A percentile compares a stretch with the other conserved stretches of the same genome.
phyloP scores from a whole-genome alignment of 1,284 basidiomycete genomes.

The Tremellales sp. region DNA sequence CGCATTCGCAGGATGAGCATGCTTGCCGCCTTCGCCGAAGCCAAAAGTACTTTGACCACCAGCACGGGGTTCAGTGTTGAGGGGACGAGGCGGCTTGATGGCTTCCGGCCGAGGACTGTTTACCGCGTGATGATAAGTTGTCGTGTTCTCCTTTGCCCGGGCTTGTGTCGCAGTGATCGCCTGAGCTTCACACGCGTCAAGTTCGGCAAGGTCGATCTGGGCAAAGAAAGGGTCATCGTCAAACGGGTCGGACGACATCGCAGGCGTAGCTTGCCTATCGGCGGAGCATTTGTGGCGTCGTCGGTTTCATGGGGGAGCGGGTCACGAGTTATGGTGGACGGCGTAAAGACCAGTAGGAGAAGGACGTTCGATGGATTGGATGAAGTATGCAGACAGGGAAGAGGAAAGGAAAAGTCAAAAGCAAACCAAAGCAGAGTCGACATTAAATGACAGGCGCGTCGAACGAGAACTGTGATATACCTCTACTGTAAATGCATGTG shows the following conservation, averaged over 20 bases:
- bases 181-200: constrained; percentile 28
- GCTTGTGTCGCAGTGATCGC: constrained; percentile 21
- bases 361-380: no score
- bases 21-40: constrained; percentile 37
- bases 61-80: constrained; percentile 37
- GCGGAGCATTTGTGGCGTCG: no score
- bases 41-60: constrained; percentile 22
- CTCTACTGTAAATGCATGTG: no score
- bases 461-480: no score
- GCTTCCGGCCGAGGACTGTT: constrained; percentile 13
- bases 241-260: constrained; percentile 28
- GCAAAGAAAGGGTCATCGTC: constrained; percentile 38
- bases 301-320: no score
- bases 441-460: no score
- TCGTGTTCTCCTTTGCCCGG: constrained; percentile 5
- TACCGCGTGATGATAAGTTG: constrained; percentile 26
- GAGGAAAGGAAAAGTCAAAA: not conserved
- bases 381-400: no score
- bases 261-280: no score
- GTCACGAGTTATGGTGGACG: no score
- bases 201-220: constrained; percentile 23
- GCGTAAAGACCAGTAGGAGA: no score
- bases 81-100: constrained; percentile 18
- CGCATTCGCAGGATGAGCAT: constrained; percentile 18
- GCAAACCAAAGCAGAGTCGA: no score